Evolutionary conservation across 1,139 yeast species (phyloP).

Genomic region (Debaryomycetaceae sp.): DNA sequence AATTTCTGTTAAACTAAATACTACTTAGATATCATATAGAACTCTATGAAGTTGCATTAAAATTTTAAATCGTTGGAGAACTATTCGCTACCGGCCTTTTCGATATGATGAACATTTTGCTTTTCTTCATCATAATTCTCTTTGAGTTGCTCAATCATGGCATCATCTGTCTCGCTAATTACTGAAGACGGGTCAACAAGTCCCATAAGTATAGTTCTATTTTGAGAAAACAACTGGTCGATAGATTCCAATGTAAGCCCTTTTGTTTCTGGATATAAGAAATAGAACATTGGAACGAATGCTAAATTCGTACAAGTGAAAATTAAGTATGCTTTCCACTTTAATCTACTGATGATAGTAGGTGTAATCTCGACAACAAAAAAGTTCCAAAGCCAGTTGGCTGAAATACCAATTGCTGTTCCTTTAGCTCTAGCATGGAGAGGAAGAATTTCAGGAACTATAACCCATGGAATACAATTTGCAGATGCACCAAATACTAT

Average conservation of each 20-base stretch:
- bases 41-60: no score
- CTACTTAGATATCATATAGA: no score
- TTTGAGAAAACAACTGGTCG: slow-evolving; percentile 7
- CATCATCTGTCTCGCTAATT: background rate
- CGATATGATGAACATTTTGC: background rate
- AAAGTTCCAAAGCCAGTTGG: slow-evolving; percentile 45
- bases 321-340: slow-evolving; percentile 42
- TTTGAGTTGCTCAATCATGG: background rate
- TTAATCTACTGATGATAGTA: slow-evolving; percentile 34
- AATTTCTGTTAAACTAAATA: no score
- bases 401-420: slow-evolving; percentile 43
- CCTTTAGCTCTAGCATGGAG: slow-evolving; percentile 50
- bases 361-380: slow-evolving; percentile 47
- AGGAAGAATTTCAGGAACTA: slow-evolving; percentile 54
- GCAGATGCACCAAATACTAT: slow-evolving; percentile 26
- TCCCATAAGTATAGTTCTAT: slow-evolving; percentile 1
- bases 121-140: background rate
- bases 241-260: slow-evolving; percentile 26
- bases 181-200: background rate
- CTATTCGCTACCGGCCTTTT: background rate
- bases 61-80: no score
- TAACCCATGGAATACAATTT: slow-evolving; percentile 42
- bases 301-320: slow-evolving; percentile 27
- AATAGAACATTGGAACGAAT: slow-evolving; percentile 13
- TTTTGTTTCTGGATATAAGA: slow-evolving; percentile 39